These are phyloP conservation scores for Biscutella laevigata DNA, from an alignment of 441 rosid genomes.

Conservation along the genomic window DNA sequence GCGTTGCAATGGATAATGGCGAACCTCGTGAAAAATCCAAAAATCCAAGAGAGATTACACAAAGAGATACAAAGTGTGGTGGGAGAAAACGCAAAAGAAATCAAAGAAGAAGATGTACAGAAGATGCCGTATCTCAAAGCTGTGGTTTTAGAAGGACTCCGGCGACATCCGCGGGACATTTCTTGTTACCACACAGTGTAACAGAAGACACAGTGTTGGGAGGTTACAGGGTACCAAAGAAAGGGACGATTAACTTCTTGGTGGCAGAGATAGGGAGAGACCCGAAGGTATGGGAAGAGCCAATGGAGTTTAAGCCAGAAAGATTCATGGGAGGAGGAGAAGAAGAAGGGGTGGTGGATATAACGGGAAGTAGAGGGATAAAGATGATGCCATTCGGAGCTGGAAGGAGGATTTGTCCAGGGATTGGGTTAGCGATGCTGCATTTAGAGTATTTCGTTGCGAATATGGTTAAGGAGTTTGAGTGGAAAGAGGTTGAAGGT, in stretches of 20 bases:
- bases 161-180: conserved; percentile 31
- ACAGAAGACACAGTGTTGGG: no score
- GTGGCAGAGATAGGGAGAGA: conserved; percentile 42
- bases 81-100: conserved; percentile 13
- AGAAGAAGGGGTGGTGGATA: conserved; percentile 10
- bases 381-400: conserved; percentile 25
- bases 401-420: conserved; percentile 23
- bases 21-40: conserved; percentile 20
- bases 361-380: conserved; percentile 20
- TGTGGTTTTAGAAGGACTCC: conserved; percentile 21
- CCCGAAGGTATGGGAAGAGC: conserved; percentile 43
- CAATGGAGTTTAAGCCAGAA: conserved; percentile 26
- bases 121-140: conserved; percentile 27
- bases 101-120: conserved; percentile 5
- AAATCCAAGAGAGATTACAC: conserved; percentile 11
- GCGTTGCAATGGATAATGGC: conserved; percentile 31
- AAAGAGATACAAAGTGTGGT: conserved; percentile 16
- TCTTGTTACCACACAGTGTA: no score
- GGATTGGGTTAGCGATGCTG: conserved; percentile 11
- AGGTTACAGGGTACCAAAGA: no score
- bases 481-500: conserved; percentile 15
- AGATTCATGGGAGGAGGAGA: conserved; percentile 13
- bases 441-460: conserved; percentile 24
- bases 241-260: no score
- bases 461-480: conserved; percentile 16